Evolutionary conservation across 2,329 filamentous ascomycete genomes (phyloP), one percentile per base, ranked within the genome.

Genomic region (Moelleriella libera): DNA sequence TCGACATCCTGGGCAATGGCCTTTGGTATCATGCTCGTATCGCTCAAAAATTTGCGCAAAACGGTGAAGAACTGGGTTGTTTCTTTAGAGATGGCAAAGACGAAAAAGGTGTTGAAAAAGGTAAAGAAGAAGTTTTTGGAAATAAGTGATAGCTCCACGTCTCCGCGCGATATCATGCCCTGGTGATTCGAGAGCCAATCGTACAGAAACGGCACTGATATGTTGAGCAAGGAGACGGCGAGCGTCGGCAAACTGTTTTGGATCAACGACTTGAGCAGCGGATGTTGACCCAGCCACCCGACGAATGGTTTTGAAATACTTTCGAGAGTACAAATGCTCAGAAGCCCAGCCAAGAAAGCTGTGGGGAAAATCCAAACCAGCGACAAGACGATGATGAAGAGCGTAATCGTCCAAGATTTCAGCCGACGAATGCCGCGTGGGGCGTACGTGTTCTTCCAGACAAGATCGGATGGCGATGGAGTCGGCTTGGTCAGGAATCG

Each of bases 61-160:
- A 84, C 76, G 34, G 72, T 71, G 64, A 80, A 80, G 58, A 95
- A 85, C 47, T 82, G 79, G 40, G 83, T 80, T 66, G 85, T 87
- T 5, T 88, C 88, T 47, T 85, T 85, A 43, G 94, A 85, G 30
- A 92, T 76, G 1, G 90, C 94, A 62, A 97, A 96, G 43, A 97
- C 79, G 45, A 97, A 77, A 66, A 98, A 98, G 49, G 97, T 87
- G 66, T 98, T 98, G 77, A 98, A 97, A 66, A 98, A 98, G 8
- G 85, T 89, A 62, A 98, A 98, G 73, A 97, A 95, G 68, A 97
- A 98, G 65, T 97, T 98, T 69, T 98, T 98, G 47, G 88, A 95
- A 54, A 98, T 90, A 43, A 94, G 75, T 0, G 92, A 97, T 6
- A 98, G 74, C 63, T 97, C 92, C 28, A 98, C 82, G 52, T 98